These are phyloP conservation scores for Hypocrella siamensis DNA, from an alignment of 2,329 filamentous ascomycete genomes.

Conservation along the genomic window DNA sequence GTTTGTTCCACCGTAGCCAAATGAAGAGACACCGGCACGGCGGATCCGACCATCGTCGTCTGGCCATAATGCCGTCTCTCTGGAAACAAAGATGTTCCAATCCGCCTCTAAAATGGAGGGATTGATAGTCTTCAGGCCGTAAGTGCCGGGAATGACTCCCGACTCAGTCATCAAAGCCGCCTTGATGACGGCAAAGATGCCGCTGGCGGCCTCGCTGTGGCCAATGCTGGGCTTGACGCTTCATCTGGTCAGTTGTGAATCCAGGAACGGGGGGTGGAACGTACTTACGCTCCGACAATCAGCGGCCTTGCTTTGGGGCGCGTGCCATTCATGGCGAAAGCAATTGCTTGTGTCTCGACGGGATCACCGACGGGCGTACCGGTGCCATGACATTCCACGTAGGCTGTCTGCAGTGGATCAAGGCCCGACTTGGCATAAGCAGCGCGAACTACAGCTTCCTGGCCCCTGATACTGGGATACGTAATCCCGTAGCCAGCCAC, in stretches of 20 bases:
- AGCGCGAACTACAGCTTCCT: background rate
- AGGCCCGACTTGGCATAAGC: background rate
- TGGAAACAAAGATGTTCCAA: conserved; percentile 6
- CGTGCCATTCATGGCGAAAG: too few relatives aligned
- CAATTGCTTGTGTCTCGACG: too few relatives aligned
- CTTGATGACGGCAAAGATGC: conserved; percentile 12
- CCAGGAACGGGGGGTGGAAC: background rate
- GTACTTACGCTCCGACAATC: background rate
- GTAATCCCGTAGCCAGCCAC: conserved; percentile 3
- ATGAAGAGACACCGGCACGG: background rate
- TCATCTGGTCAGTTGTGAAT: background rate
- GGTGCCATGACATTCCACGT: conserved; percentile 28
- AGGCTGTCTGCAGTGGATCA: background rate
- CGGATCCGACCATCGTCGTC: conserved; percentile 1
- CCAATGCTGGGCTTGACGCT: conserved; percentile 8
- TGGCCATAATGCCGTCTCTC: conserved; percentile 6
- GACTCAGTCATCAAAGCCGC: conserved; percentile 9
- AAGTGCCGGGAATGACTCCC: conserved; percentile 8
- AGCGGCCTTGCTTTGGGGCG: too few relatives aligned
- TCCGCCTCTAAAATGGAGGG: background rate
- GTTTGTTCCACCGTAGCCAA: conserved; percentile 5
- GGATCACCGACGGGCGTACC: conserved; percentile 31
- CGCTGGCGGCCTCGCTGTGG: conserved; percentile 11
- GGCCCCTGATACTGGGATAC: conserved; percentile 9
- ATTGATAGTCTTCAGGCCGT: background rate